Conservation (phyloP, 1,284 basidiomycete species). For the Flammula alnicola region DNA sequence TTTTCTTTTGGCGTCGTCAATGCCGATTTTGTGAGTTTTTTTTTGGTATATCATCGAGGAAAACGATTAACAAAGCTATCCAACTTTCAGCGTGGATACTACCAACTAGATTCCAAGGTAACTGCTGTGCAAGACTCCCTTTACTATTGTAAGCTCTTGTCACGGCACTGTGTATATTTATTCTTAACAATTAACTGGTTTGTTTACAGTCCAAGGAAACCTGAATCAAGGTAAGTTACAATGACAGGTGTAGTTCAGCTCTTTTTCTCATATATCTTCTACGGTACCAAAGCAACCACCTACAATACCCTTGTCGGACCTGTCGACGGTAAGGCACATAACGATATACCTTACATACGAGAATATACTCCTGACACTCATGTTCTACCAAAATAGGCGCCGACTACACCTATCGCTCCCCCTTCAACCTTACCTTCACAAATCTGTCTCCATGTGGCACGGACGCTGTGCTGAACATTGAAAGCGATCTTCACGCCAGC, state of each 20-base stretch:
- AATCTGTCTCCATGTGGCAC: constrained; percentile 27
- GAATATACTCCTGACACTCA: neutral
- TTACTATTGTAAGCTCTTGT: constrained; percentile 26
- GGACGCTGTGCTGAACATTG: constrained; percentile 29
- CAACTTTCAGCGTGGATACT: constrained; percentile 27
- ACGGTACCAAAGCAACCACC: constrained; percentile 14
- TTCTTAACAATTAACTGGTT: neutral
- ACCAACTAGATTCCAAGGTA: constrained; percentile 25
- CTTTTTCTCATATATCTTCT: neutral
- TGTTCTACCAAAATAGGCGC: no score
- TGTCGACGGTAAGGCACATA: constrained; percentile 17
- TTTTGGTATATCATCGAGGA: no score
- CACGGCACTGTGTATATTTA: neutral
- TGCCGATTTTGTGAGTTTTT: constrained; percentile 28
- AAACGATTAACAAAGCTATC: no score
- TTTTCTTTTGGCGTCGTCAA: constrained; percentile 30
- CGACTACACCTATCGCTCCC: constrained; percentile 29
- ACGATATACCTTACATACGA: neutral
- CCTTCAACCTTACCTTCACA: constrained; percentile 31
- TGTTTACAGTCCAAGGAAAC: constrained; percentile 27
- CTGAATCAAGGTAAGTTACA: constrained; percentile 22
- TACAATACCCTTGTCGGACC: constrained; percentile 24
- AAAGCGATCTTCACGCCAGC: constrained; percentile 26
- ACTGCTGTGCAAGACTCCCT: constrained; percentile 26
- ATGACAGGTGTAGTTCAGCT: no score